These are phyloP conservation scores for Arthrobotrys entomopaga DNA, from an alignment of 2,329 filamentous ascomycete genomes.

Conservation along the genomic window DNA sequence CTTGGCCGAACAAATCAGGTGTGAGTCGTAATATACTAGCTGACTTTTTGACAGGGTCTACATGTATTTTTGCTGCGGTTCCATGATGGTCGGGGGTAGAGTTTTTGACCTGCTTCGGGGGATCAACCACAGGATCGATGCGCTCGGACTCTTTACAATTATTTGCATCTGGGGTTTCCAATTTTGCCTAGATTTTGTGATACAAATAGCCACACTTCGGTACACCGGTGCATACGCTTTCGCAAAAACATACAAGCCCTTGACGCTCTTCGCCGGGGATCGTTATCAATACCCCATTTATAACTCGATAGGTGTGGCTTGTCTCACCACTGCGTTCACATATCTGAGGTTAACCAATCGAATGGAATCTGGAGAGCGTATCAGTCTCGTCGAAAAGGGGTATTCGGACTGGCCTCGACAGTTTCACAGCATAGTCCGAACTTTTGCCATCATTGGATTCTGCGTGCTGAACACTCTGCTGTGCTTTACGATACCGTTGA, in stretches of 20 bases:
- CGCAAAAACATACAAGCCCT: slow-evolving; percentile 22
- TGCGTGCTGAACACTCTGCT: slow-evolving; percentile 19
- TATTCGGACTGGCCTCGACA: slow-evolving; percentile 10
- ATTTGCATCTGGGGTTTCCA: slow-evolving; percentile 13
- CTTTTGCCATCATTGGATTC: slow-evolving; percentile 25
- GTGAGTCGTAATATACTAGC: slow-evolving; percentile 1
- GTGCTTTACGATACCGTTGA: slow-evolving; percentile 25
- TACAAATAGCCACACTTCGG: slow-evolving; percentile 25
- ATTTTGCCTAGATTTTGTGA: slow-evolving; percentile 31
- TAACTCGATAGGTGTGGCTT: slow-evolving; percentile 21
- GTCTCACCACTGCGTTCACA: slow-evolving; percentile 8
- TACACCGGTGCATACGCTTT: slow-evolving; percentile 31
- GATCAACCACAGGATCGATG: slow-evolving; percentile 1
- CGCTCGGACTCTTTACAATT: not conserved
- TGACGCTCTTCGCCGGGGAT: slow-evolving; percentile 23
- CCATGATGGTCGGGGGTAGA: slow-evolving; percentile 3
- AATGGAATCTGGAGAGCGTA: slow-evolving; percentile 11
- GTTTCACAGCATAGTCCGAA: slow-evolving; percentile 2
- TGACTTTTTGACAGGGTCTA: slow-evolving; percentile 17
- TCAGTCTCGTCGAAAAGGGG: slow-evolving; percentile 16
- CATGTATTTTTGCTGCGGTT: slow-evolving; percentile 38
- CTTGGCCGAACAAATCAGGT: not conserved
- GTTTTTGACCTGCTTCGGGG: not conserved
- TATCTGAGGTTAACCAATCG: not conserved
- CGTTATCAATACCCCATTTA: slow-evolving; percentile 30